Evolutionary conservation across 345 rosid genomes (phyloP).

Genomic region (Laguncularia racemosa): DNA sequence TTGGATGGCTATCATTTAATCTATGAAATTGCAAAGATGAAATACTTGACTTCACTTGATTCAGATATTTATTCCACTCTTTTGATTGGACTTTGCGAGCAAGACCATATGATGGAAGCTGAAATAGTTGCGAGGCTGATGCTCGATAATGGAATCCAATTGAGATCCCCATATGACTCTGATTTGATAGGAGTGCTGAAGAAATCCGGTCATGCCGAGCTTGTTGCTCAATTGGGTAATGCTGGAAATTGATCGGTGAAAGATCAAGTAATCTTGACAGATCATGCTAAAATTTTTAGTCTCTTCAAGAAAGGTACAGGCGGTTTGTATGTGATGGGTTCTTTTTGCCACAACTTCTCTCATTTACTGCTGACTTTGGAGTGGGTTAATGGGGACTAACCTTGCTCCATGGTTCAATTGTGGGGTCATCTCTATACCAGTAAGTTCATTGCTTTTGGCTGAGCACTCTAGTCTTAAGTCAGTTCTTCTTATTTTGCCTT

Average conservation of each 20-base stretch:
- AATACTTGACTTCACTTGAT: slow-evolving; percentile 39
- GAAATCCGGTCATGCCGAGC: slow-evolving; percentile 38
- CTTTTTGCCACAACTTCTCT: too few relatives aligned
- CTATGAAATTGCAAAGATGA: slow-evolving; percentile 46
- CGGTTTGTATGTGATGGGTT: too few relatives aligned
- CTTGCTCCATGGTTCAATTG: too few relatives aligned
- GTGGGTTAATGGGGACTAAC: too few relatives aligned
- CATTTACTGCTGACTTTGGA: too few relatives aligned
- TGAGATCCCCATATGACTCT: slow-evolving; percentile 28
- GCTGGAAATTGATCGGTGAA: slow-evolving; percentile 12
- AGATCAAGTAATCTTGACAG: too few relatives aligned
- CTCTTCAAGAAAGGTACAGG: too few relatives aligned
- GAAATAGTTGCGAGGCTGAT: slow-evolving; percentile 44
- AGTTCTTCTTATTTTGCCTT: too few relatives aligned
- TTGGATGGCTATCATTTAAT: slow-evolving; percentile 48
- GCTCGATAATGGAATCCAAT: slow-evolving; percentile 37
- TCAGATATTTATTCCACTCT: slow-evolving; percentile 51
- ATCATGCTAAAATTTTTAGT: too few relatives aligned
- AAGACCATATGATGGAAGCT: slow-evolving; percentile 45
- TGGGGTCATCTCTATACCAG: too few relatives aligned
- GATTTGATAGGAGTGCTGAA: slow-evolving; percentile 29
- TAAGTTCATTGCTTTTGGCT: too few relatives aligned
- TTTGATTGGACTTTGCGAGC: slow-evolving; percentile 42
- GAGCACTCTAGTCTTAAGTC: too few relatives aligned
- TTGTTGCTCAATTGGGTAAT: slow-evolving; percentile 22